Evolutionary conservation across 768 basidiomycete genomes (phyloP).

Genomic region (Tulasnella sp.): DNA sequence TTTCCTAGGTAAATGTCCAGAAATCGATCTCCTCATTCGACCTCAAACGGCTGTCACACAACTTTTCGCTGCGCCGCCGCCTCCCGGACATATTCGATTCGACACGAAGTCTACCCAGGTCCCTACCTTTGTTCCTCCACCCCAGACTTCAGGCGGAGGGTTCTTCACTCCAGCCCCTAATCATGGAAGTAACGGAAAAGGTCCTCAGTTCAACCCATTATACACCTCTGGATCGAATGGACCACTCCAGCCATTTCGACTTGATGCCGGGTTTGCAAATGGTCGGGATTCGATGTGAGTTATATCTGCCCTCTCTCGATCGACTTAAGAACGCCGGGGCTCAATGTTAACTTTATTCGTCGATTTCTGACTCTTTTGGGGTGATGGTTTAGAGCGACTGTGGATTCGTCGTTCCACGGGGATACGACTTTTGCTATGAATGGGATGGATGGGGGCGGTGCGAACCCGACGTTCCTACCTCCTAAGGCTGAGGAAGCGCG

Average conservation of each 20-base stretch:
- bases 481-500: constrained; percentile 20
- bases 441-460: background rate
- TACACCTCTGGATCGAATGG: constrained; percentile 52
- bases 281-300: constrained; percentile 66
- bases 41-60: constrained; percentile 60
- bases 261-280: background rate
- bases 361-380: constrained; percentile 27
- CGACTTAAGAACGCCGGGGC: background rate
- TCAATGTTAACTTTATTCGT: constrained; percentile 9
- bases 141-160: constrained; percentile 65
- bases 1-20: constrained; percentile 63
- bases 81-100: constrained; percentile 33
- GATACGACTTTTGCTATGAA: constrained; percentile 25
- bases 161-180: constrained; percentile 72
- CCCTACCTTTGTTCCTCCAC: constrained; percentile 25
- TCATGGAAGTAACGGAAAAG: constrained; percentile 31
- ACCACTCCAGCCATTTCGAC: constrained; percentile 38
- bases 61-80: constrained; percentile 40
- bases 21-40: constrained; percentile 74
- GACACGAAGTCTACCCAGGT: constrained; percentile 13
- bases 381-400: constrained; percentile 34
- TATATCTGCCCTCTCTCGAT: background rate
- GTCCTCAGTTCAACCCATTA: constrained; percentile 42
- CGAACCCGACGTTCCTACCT: constrained; percentile 16
- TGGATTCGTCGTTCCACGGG: constrained; percentile 31